Conservation (phyloP, 306 rosid genomes). For the Biancaea sappan region DNA sequence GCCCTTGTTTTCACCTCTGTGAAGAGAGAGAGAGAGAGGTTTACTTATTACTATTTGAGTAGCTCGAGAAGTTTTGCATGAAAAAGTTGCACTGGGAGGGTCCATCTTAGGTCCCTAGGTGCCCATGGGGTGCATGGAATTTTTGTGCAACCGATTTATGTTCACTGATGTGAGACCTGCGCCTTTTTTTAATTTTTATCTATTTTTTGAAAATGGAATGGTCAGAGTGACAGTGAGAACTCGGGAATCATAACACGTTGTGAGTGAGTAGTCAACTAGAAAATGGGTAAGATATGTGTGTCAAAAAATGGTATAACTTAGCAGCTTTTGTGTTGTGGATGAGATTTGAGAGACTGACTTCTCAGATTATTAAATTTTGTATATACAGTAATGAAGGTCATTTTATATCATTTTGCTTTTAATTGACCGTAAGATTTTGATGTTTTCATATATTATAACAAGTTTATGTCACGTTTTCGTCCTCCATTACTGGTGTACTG, state of each 20-base stretch:
- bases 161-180: neutral
- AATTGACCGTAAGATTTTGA: neutral
- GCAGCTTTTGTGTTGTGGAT: neutral
- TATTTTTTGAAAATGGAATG: no score
- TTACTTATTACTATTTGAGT: conserved; percentile 15
- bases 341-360: no score
- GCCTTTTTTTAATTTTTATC: neutral
- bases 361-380: no score
- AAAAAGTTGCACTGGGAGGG: conserved; percentile 23
- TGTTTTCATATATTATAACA: neutral
- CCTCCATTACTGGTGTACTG: neutral
- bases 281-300: neutral
- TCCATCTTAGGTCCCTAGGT: neutral
- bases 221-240: neutral
- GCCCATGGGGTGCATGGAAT: neutral
- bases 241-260: neutral
- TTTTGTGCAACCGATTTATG: neutral
- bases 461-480: neutral
- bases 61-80: conserved; percentile 51
- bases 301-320: neutral
- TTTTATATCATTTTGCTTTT: no score
- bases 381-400: no score
- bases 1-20: conserved; percentile 38
- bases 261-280: neutral
- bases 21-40: neutral